Base-by-base conservation (phyloP, 176 grass and related monocot species). In the Thalia dealbata region DNA sequence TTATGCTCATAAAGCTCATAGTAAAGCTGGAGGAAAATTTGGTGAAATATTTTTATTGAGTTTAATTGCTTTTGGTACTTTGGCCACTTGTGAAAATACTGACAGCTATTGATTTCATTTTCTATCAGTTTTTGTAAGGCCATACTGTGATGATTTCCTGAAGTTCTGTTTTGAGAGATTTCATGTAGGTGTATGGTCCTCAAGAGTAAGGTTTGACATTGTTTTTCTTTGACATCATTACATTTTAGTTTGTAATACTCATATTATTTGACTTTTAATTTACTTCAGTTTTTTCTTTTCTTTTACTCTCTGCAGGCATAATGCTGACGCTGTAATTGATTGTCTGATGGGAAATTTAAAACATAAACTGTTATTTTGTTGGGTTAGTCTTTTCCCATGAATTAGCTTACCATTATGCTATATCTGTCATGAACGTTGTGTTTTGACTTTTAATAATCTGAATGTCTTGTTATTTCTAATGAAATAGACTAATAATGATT, bases 11-110 rank as follows among this genome's bases (percentile, higher is more conserved):
- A 79, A 82, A 76, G 84, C 87, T 43, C 75, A 92, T 81, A 86
- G 72, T 43, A 92, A 82, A 76, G 81, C 90, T 89, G 86, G 78
- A 69, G 52, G 89, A 71, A 92, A 82, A 90, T 77, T 85, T 84
- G 93, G 93, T 97, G 67, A 86, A 79, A 23, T 81, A 55, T 69
- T 7, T 56, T 46, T n/a, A 38, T 48, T 32, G 23, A 30, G 26
- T 72, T 52, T 13, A 21, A 23, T 72, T 29, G 19, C 52, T 19
- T 7, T 52, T 52, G 3, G 15, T 52, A 10, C 12, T 22, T 22
- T 68, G 14, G 16, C 10, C 6, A 9, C 45, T 52, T 27, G 10
- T 51, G 3, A 0, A 30, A 72, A 16, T 32, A 18, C 21, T 54
- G 29, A 52, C 2, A 21, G 45, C 27, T 52, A 50, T 72, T 14